phyloP scores from a whole-genome alignment of 2,329 filamentous ascomycete species.

The Xylaria sp. region DNA sequence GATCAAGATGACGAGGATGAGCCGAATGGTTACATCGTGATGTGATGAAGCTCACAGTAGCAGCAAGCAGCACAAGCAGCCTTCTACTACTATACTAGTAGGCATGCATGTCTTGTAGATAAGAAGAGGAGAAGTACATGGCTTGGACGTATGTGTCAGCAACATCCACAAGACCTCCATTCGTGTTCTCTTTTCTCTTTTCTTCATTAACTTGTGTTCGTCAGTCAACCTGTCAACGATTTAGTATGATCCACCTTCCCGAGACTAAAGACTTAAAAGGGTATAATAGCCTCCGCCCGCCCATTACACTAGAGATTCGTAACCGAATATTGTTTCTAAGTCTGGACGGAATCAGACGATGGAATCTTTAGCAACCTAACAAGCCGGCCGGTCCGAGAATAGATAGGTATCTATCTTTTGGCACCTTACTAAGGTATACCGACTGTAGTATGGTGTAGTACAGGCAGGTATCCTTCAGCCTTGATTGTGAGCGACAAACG shows the following conservation, averaged over 20 bases:
- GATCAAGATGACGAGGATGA: slow-evolving; percentile 6
- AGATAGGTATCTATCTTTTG: not conserved
- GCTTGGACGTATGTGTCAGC: not conserved
- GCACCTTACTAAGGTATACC: not conserved
- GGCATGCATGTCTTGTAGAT: not conserved
- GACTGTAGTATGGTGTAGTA: not conserved
- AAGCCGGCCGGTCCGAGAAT: slow-evolving; percentile 9
- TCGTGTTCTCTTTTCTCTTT: not conserved
- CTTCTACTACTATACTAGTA: too few relatives aligned
- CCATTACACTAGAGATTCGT: slow-evolving; percentile 5
- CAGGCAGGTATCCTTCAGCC: not conserved
- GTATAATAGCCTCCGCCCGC: not conserved
- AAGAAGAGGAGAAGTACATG: not conserved
- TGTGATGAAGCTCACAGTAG: not conserved
- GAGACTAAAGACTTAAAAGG: not conserved
- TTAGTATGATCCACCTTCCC: not conserved
- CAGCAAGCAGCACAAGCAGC: too few relatives aligned
- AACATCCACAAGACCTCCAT: not conserved
- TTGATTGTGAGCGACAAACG: not conserved
- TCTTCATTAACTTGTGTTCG: not conserved
- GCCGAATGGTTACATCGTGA: not conserved
- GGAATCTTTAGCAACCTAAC: slow-evolving; percentile 10
- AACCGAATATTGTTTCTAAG: slow-evolving; percentile 2
- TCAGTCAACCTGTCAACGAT: not conserved
- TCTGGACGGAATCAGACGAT: slow-evolving; percentile 12